Evolutionary conservation across 495 filamentous ascomycete genomes (phyloP).

Genomic region (Ascobolus immersus): DNA sequence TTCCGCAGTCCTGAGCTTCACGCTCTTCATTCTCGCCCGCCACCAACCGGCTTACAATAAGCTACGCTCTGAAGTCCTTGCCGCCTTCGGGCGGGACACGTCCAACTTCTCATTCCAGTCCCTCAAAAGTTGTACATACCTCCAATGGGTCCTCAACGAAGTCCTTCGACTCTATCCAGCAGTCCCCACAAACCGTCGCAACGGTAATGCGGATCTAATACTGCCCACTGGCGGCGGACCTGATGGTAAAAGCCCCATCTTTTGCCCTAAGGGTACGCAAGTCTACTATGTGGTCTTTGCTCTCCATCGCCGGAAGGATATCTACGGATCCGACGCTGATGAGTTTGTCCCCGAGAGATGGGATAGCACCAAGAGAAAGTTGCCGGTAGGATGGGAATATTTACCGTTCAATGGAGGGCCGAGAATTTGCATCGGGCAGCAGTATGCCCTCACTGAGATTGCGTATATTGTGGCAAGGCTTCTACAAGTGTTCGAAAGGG

Average conservation of each 20-base stretch:
- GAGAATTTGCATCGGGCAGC: conserved; percentile 35
- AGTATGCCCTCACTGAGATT: conserved; percentile 37
- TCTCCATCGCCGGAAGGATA: conserved; percentile 47
- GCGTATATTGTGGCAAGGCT: conserved; percentile 26
- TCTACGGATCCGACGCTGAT: conserved; percentile 19
- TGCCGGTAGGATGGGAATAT: conserved; percentile 19
- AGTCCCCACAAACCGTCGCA: conserved; percentile 57
- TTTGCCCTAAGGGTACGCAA: conserved; percentile 21
- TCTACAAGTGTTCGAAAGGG: conserved; percentile 21
- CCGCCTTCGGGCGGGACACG: too few species aligned
- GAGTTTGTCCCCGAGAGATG: conserved; percentile 22
- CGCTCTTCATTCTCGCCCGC: conserved; percentile 48
- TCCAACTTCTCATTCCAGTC: conserved; percentile 36
- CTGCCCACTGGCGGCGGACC: conserved; percentile 55
- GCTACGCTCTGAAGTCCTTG: conserved; percentile 48
- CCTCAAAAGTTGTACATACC: conserved; percentile 53
- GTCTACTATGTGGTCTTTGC: conserved; percentile 39
- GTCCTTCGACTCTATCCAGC: conserved; percentile 27
- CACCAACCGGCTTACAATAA: conserved; percentile 37
- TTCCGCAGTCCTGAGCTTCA: conserved; percentile 47
- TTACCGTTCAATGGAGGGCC: conserved; percentile 39
- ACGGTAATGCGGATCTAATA: conserved; percentile 47
- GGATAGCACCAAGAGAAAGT: conserved; percentile 16
- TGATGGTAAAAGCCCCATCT: conserved; percentile 24
- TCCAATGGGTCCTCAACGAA: conserved; percentile 51